A percentile compares a stretch with the other conserved stretches of the same genome.
phyloP scores from a whole-genome alignment of 345 rosid species.

The Corymbia maculata region DNA sequence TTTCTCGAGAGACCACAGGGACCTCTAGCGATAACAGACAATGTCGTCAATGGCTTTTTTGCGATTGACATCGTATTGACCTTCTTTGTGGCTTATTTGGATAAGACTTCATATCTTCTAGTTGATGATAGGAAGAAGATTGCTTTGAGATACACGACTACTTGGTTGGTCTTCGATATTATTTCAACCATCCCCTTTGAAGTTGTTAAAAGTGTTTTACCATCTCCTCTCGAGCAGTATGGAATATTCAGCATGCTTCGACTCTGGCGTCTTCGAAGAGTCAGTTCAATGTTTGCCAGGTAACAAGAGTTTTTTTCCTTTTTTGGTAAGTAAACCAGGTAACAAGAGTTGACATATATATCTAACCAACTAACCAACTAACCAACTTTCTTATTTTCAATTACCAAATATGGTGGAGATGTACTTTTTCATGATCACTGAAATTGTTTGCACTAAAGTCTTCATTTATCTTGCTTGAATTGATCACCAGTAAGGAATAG shows the following conservation, averaged over 20 bases:
- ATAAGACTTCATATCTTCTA: constrained; percentile 55
- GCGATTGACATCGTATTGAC: constrained; percentile 65
- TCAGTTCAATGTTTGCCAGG: constrained; percentile 43
- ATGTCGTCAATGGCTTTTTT: constrained; percentile 55
- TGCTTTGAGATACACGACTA: constrained; percentile 45
- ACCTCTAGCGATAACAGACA: constrained; percentile 41
- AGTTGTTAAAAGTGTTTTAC: constrained; percentile 24
- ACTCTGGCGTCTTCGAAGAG: constrained; percentile 91
- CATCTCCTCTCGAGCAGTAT: constrained; percentile 33
- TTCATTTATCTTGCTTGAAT: background rate
- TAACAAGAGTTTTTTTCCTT: background rate
- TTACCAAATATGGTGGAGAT: background rate
- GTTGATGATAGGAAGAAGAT: constrained; percentile 44
- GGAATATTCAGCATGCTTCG: constrained; percentile 78
- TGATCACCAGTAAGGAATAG: background rate
- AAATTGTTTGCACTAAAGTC: background rate
- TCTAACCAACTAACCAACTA: background rate
- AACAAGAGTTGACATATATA: background rate
- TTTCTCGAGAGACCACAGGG: constrained; percentile 36
- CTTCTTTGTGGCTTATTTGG: constrained; percentile 75
- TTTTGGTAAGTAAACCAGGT: no score
- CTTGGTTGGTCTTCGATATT: constrained; percentile 58
- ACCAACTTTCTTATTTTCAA: background rate
- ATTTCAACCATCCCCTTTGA: constrained; percentile 77
- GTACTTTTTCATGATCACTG: background rate